phyloP scores from a whole-genome alignment of 2,329 filamentous ascomycete genomes.

The Rugonectria rugulosa region DNA sequence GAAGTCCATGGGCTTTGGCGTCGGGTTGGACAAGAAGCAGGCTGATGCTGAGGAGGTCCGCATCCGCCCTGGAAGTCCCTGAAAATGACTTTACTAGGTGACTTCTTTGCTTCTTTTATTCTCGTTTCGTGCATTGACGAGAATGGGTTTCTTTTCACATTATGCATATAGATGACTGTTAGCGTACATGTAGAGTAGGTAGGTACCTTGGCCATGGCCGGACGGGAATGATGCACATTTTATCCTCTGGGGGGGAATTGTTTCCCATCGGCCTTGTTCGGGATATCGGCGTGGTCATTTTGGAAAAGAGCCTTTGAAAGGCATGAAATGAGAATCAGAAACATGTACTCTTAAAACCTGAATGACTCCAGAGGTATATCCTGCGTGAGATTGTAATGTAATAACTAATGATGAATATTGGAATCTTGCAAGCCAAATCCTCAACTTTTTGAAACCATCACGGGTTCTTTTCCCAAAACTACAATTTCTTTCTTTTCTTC shows the following conservation, averaged over 20 bases:
- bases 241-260: too few species aligned
- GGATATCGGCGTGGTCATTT: neutral
- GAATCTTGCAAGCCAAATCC: too few species aligned
- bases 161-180: conserved; percentile 25
- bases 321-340: conserved; percentile 2
- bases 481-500: too few species aligned
- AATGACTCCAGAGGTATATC: conserved; percentile 22
- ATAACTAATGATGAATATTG: too few species aligned
- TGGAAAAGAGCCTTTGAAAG: conserved; percentile 10
- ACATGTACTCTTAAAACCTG: conserved; percentile 28
- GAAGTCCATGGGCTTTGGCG: conserved; percentile 66
- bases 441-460: too few species aligned
- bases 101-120: conserved; percentile 5
- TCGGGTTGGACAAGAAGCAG: conserved; percentile 46
- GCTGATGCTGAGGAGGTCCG: conserved; percentile 54
- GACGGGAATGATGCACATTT: conserved; percentile 18
- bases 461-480: too few species aligned
- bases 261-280: neutral
- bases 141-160: conserved; percentile 1
- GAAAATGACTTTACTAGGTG: neutral
- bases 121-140: neutral
- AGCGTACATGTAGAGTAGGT: conserved; percentile 9
- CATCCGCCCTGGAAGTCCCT: conserved; percentile 46
- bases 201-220: conserved; percentile 1
- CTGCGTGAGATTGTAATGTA: conserved; percentile 13